Evolutionary conservation across 805 yeast species (phyloP).

Genomic region (Monosporozyma siamensis): DNA sequence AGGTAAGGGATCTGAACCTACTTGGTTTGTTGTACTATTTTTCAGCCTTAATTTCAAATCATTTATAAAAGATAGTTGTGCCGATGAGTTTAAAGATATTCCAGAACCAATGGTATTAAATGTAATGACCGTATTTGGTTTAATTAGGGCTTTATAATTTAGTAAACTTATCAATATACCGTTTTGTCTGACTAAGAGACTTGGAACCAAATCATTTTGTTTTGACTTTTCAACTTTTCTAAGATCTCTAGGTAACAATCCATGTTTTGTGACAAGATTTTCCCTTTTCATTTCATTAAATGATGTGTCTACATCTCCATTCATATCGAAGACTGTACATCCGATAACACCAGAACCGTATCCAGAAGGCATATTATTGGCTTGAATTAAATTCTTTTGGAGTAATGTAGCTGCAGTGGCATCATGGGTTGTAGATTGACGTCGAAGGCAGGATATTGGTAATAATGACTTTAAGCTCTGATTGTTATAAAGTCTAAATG

Average conservation of each 20-base stretch:
- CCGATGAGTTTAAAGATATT: constrained; percentile 20
- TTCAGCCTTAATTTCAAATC: constrained; percentile 18
- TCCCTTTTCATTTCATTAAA: constrained; percentile 67
- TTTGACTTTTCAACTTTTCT: constrained; percentile 73
- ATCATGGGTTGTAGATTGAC: constrained; percentile 2
- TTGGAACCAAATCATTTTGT: constrained; percentile 60
- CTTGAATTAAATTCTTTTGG: constrained; percentile 33
- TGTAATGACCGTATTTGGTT: constrained; percentile 60
- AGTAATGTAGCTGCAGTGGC: constrained; percentile 25
- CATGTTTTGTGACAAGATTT: constrained; percentile 62
- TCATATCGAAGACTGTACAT: constrained; percentile 70
- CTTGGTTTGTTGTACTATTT: constrained; percentile 16
- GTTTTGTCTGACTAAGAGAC: constrained; percentile 64
- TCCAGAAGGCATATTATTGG: constrained; percentile 27
- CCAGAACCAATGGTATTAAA: constrained; percentile 44
- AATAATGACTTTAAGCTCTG: too few species aligned
- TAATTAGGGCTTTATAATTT: constrained; percentile 72
- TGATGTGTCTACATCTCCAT: constrained; percentile 61
- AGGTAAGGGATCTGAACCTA: constrained; percentile 40
- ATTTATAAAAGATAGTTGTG: constrained; percentile 21
- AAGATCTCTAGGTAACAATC: constrained; percentile 79
- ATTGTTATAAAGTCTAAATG: too few species aligned
- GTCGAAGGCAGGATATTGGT: too few species aligned
- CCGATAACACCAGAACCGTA: constrained; percentile 40
- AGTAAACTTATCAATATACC: constrained; percentile 68